phyloP scores from a whole-genome alignment of 352 stramenopile genomes.

The Globisporangium rhizosaccharum region DNA sequence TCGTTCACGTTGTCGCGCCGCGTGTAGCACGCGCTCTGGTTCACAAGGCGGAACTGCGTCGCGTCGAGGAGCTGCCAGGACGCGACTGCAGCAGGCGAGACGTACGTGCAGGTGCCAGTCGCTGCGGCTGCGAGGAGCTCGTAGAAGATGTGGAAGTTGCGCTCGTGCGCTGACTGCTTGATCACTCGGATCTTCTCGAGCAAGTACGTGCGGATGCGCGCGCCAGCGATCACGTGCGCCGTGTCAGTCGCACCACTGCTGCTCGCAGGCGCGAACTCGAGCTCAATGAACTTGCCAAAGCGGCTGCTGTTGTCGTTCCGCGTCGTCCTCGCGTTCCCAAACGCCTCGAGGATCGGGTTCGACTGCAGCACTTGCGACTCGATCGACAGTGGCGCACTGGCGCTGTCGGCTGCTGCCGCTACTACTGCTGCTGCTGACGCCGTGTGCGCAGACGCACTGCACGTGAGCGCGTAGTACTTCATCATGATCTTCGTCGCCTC shows the following conservation, averaged over 20 bases:
- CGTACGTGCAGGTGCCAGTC: neutral
- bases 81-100: constrained; percentile 6
- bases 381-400: constrained; percentile 31
- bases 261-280: constrained; percentile 48
- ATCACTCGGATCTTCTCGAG: constrained; percentile 93
- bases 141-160: constrained; percentile 90
- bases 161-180: constrained; percentile 63
- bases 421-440: constrained; percentile 1
- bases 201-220: constrained; percentile 88
- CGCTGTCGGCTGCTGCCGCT: neutral
- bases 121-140: constrained; percentile 49
- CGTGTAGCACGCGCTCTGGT: constrained; percentile 63
- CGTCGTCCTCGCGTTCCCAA: constrained; percentile 84
- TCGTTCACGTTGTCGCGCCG: constrained; percentile 68
- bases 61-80: constrained; percentile 32
- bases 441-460: constrained; percentile 26
- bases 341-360: constrained; percentile 89
- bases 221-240: constrained; percentile 47
- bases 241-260: neutral
- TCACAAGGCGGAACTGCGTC: constrained; percentile 54
- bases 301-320: constrained; percentile 88
- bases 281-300: constrained; percentile 90
- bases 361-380: constrained; percentile 87
- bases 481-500: constrained; percentile 91
- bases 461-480: constrained; percentile 82